Conservation (phyloP, 225 moss, liverwort and hornwort genomes). For the Polytrichum commune region DNA sequence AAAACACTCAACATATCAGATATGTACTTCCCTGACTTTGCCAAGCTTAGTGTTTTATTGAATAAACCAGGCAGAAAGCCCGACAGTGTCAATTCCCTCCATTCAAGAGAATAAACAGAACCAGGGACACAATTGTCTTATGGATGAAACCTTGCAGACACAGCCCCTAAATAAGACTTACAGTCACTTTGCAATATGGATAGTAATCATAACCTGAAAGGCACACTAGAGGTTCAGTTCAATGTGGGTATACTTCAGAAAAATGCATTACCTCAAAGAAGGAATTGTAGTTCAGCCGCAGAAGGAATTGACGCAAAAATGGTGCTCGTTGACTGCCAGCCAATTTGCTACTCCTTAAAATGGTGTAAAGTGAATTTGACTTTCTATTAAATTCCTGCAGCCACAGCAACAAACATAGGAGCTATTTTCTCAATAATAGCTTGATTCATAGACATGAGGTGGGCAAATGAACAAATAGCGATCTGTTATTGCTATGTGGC, state of each 20-base stretch:
- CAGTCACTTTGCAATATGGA: no score
- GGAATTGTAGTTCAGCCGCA: slow-evolving; percentile 94
- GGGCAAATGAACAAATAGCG: no score
- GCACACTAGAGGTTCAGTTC: no score
- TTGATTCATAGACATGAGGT: no score
- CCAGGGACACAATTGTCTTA: background rate
- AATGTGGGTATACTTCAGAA: no score
- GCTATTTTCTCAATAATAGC: background rate
- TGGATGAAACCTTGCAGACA: background rate
- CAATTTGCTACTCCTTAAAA: slow-evolving; percentile 95
- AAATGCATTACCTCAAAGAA: slow-evolving; percentile 76
- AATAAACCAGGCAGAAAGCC: no score
- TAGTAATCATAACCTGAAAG: no score
- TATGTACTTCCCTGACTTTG: no score
- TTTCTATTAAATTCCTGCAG: slow-evolving; percentile 95
- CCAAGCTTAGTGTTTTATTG: no score
- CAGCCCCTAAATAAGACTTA: no score
- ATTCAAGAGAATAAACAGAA: background rate
- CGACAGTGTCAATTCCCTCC: background rate
- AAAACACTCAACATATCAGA: slow-evolving; percentile 4
- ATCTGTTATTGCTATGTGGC: no score
- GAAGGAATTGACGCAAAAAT: slow-evolving; percentile 89
- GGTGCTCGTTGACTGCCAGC: slow-evolving; percentile 99
- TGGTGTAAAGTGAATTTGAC: slow-evolving; percentile 95
- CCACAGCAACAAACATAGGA: background rate